phyloP scores from a whole-genome alignment of 768 basidiomycete species.

The Chalciporus chontae region DNA sequence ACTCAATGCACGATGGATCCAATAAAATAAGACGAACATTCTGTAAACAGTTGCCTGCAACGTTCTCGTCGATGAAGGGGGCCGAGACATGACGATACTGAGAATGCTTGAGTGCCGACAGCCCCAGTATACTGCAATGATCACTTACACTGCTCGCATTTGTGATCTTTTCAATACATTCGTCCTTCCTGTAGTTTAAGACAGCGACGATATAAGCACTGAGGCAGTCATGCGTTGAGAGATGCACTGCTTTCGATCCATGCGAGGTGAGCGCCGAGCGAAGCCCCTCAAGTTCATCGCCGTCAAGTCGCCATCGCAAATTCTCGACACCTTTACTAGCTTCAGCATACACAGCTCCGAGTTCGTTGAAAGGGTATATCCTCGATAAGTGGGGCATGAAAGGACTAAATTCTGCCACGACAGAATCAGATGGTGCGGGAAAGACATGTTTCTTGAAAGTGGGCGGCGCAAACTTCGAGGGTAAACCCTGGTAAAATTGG shows the following conservation, averaged over 20 bases:
- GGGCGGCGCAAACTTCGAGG: slow-evolving; percentile 13
- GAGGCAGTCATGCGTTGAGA: slow-evolving; percentile 31
- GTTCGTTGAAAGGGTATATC: slow-evolving; percentile 15
- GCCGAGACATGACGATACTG: slow-evolving; percentile 21
- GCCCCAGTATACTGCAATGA: background rate
- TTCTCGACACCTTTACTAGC: slow-evolving; percentile 9
- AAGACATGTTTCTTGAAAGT: slow-evolving; percentile 25
- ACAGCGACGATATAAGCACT: slow-evolving; percentile 25
- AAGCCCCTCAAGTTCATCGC: slow-evolving; percentile 12
- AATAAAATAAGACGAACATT: slow-evolving; percentile 13
- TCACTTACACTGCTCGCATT: slow-evolving; percentile 28
- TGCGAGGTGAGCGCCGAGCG: slow-evolving; percentile 7
- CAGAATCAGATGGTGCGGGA: slow-evolving; percentile 11
- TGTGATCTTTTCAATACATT: slow-evolving; percentile 18
- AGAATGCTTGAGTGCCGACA: background rate
- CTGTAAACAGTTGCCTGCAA: slow-evolving; percentile 19
- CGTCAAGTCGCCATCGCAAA: slow-evolving; percentile 16
- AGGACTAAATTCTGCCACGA: slow-evolving; percentile 13
- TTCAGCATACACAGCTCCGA: slow-evolving; percentile 13
- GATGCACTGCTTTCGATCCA: background rate
- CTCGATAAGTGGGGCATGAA: slow-evolving; percentile 25
- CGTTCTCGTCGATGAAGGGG: slow-evolving; percentile 14
- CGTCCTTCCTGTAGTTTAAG: slow-evolving; percentile 15
- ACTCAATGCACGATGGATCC: background rate
- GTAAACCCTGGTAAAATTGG: slow-evolving; percentile 25